Percentiles rank a stretch among this genome's conserved stretches.
Evolutionary conservation across 2,329 filamentous ascomycete species (phyloP).

Genomic region (Aspergillus melleus): DNA sequence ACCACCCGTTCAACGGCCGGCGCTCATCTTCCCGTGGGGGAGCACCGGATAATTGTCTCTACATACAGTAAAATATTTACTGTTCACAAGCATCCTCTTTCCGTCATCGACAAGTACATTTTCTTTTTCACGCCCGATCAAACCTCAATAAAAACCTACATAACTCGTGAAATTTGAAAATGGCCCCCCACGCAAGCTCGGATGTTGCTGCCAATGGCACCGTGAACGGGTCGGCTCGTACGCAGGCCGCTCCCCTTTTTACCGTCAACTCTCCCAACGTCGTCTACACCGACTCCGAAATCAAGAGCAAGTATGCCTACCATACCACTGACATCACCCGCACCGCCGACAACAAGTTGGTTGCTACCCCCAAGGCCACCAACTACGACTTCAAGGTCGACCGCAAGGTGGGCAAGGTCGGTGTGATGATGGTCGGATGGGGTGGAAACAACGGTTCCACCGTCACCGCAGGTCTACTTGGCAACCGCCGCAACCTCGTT

Average conservation of each 20-base stretch:
- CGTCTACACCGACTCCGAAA: conserved; percentile 80
- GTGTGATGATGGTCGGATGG: conserved; percentile 96
- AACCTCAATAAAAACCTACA: conserved; percentile 14
- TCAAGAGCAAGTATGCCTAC: conserved; percentile 94
- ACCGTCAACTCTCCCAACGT: conserved; percentile 91
- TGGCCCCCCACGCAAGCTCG: conserved; percentile 88
- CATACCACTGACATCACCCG: conserved; percentile 83
- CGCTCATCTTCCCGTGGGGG: conserved; percentile 85
- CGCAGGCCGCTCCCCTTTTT: conserved; percentile 62
- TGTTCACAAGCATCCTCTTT: conserved; percentile 43
- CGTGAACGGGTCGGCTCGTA: conserved; percentile 53
- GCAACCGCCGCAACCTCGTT: conserved; percentile 79
- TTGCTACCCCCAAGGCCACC: conserved; percentile 84
- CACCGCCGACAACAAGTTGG: conserved; percentile 70
- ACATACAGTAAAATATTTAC: conserved; percentile 44
- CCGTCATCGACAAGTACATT: conserved; percentile 50
- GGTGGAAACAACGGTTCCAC: conserved; percentile 98
- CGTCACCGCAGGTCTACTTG: conserved; percentile 94
- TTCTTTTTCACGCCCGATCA: conserved; percentile 20
- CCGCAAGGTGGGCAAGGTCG: conserved; percentile 87
- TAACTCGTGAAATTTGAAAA: conserved; percentile 40
- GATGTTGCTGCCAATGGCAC: conserved; percentile 55
- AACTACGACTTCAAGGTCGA: conserved; percentile 97
- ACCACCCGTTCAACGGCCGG: conserved; percentile 96
- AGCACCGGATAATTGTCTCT: conserved; percentile 62